Evolutionary conservation across 2,329 filamentous ascomycete species (phyloP).

Genomic region (Monosporascus sp.): DNA sequence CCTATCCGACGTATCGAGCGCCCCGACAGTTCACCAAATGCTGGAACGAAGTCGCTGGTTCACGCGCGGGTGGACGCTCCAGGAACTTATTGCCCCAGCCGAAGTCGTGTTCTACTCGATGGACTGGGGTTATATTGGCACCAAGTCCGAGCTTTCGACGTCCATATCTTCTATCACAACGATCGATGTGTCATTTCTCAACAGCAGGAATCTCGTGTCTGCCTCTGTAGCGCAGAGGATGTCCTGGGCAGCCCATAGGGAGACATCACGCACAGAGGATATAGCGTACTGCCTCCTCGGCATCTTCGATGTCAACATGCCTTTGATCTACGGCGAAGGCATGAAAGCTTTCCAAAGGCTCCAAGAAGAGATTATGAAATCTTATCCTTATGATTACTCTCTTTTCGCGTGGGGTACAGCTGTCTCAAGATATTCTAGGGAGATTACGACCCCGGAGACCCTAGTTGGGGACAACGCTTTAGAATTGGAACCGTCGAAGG

Average conservation of each 20-base stretch:
- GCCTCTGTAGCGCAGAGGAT: conserved; percentile 20
- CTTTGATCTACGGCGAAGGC: conserved; percentile 24
- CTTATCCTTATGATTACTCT: conserved; percentile 17
- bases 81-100: conserved; percentile 18
- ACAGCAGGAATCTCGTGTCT: conserved; percentile 3
- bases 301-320: conserved; percentile 24
- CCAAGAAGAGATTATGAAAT: conserved; percentile 16
- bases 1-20: conserved; percentile 10
- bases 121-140: conserved; percentile 14
- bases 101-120: conserved; percentile 16
- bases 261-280: conserved; percentile 20
- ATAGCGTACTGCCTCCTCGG: conserved; percentile 24
- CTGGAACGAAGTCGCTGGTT: conserved; percentile 7
- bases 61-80: conserved; percentile 16
- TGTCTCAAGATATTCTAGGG: not conserved
- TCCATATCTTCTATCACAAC: conserved; percentile 12
- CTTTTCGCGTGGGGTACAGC: conserved; percentile 19
- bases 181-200: conserved; percentile 13
- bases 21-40: conserved; percentile 7
- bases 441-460: not conserved
- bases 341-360: conserved; percentile 18
- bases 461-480: conserved; percentile 1
- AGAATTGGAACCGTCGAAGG: not conserved
- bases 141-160: conserved; percentile 12
- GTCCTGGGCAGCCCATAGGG: conserved; percentile 21